These are phyloP conservation scores for Cucurbita ficifolia DNA, from an alignment of 306 rosid species.

Conservation along the genomic window DNA sequence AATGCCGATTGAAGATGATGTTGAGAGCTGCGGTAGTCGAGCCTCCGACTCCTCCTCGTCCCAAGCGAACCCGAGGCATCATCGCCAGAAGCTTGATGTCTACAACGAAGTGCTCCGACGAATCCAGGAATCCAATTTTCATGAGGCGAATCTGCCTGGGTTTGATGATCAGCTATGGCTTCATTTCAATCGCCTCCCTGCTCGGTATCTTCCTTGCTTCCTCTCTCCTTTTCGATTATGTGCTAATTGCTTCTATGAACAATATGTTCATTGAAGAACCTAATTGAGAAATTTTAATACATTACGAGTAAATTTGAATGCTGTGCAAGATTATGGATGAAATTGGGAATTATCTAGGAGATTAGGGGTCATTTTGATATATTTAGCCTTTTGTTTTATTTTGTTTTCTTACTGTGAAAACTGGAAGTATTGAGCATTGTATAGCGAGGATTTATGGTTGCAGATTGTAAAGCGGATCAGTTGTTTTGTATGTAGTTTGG, in stretches of 20 bases:
- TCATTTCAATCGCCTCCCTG: slow-evolving; percentile 90
- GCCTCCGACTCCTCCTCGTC: slow-evolving; percentile 23
- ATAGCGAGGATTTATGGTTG: background rate
- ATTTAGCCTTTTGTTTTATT: background rate
- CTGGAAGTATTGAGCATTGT: background rate
- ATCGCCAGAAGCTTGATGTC: slow-evolving; percentile 65
- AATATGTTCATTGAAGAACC: background rate
- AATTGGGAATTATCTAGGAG: background rate
- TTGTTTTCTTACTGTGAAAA: background rate
- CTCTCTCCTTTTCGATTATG: background rate
- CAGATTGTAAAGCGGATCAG: background rate
- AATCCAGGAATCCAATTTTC: slow-evolving; percentile 49
- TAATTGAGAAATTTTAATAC: background rate
- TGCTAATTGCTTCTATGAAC: background rate
- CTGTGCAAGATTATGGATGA: background rate
- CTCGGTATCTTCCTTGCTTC: slow-evolving; percentile 39
- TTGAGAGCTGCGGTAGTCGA: slow-evolving; percentile 87
- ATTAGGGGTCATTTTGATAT: background rate
- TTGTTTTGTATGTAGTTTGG: background rate
- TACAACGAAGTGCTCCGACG: slow-evolving; percentile 84
- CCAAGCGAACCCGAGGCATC: slow-evolving; percentile 42
- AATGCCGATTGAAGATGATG: slow-evolving; percentile 66
- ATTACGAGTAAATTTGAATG: background rate
- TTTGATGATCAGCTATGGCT: slow-evolving; percentile 91
- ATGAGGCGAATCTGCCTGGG: slow-evolving; percentile 63